phyloP scores from a whole-genome alignment of 306 rosid genomes.

The Crataegus laevigata region DNA sequence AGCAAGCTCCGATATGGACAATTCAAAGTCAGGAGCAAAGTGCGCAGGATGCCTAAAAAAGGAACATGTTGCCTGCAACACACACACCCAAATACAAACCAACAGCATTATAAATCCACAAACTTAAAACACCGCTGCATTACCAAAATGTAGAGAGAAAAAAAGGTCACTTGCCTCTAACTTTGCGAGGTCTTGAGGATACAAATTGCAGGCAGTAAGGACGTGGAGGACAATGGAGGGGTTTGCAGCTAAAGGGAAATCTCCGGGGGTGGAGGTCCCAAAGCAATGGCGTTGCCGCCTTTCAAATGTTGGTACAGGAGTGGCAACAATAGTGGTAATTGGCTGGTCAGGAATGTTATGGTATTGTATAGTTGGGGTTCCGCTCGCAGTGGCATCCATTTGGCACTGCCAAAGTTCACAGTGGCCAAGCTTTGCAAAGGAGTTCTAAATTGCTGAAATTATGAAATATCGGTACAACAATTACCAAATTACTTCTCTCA shows the following conservation, averaged over 20 bases:
- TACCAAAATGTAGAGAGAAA: slow-evolving; percentile 11
- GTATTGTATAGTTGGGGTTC: slow-evolving; percentile 77
- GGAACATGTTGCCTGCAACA: slow-evolving; percentile 91
- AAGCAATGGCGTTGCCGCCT: slow-evolving; percentile 76
- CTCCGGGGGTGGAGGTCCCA: slow-evolving; percentile 79
- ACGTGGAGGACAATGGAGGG: slow-evolving; percentile 96
- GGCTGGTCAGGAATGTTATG: slow-evolving; percentile 85
- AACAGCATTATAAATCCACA: slow-evolving; percentile 28
- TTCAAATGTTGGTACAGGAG: slow-evolving; percentile 55
- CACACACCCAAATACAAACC: slow-evolving; percentile 32
- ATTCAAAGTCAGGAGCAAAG: slow-evolving; percentile 61
- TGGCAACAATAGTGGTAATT: slow-evolving; percentile 55
- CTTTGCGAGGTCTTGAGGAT: slow-evolving; percentile 89
- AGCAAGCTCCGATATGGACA: slow-evolving; percentile 85
- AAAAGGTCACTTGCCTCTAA: slow-evolving; percentile 73
- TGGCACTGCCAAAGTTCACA: slow-evolving; percentile 86
- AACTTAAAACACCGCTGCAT: slow-evolving; percentile 5
- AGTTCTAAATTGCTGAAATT: slow-evolving; percentile 54
- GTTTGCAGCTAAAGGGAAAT: slow-evolving; percentile 88
- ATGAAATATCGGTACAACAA: slow-evolving; percentile 44
- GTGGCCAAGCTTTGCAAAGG: slow-evolving; percentile 65
- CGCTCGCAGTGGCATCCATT: slow-evolving; percentile 91
- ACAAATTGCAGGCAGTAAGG: slow-evolving; percentile 72
- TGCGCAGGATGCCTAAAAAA: slow-evolving; percentile 88
- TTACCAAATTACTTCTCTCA: slow-evolving; percentile 34